Evolutionary conservation across 495 filamentous ascomycete genomes (phyloP), one percentile per base, ranked within the genome.

Genomic region (Penicillium ucsense): DNA sequence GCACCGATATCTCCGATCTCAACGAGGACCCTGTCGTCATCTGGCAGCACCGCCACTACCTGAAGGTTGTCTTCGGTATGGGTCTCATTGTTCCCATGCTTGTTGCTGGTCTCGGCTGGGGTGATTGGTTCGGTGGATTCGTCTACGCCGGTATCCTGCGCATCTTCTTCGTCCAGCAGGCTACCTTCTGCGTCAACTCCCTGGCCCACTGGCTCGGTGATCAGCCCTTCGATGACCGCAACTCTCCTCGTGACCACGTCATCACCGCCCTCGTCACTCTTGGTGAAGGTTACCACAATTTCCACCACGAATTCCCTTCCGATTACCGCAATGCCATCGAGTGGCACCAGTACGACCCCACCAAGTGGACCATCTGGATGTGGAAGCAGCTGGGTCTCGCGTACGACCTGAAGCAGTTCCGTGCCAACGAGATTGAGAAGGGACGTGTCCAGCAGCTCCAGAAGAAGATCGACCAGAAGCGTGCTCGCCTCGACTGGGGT

Each of bases 171-270:
- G 89, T 98, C 54, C 92, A 98, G 74, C 92, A 98, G 70, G 92
- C 92, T 50, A 98, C 92, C 55, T 98, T 98, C 83, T 98, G 92
- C 56, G 90, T 98, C 78, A 98, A 98, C 81, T 95, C 89, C 42
- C 76, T 98, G 48, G 92, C 92, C 49, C 92, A 98, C 74, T 98
- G 91, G 91, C 86, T 98, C 62, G 92, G 92, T 52, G 92, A 98
- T 63, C 92, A 98, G 72, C 92, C 92, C 44, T 98, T 98, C 67
- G 92, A 98, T 52, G 92, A 98, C 80, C 89, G 90, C 67, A 96
- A 98, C 82, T 92, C 86, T 47, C 92, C 92, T 52, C 86, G 92
- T 61, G 92, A 98, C 63, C 92, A 96, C 68, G 80, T 95, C 61
- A 83, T 98, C 68, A 98, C 92, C 38, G 92, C 92, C 41, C 71